Conservation (phyloP, 2,329 filamentous ascomycete genomes). For the Xylaria sp. region DNA sequence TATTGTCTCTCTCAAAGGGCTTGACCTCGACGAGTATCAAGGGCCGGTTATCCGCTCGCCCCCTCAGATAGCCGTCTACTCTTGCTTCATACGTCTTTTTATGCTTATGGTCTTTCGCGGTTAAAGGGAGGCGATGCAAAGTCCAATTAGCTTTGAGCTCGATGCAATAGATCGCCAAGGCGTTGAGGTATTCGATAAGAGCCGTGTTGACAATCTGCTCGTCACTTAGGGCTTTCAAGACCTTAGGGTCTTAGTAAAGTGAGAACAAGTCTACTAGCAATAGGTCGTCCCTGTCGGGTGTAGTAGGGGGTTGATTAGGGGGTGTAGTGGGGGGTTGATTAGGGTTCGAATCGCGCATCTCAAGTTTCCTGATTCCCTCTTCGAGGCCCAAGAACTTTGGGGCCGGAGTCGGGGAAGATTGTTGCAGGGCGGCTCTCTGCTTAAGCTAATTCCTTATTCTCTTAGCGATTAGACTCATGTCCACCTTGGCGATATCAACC, state of each 20-base stretch:
- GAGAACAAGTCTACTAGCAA: not conserved
- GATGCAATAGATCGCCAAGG: not conserved
- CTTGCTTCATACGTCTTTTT: conserved; percentile 18
- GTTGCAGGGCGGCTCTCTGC: not conserved
- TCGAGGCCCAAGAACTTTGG: not conserved
- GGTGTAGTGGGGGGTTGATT: not conserved
- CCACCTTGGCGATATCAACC: not conserved
- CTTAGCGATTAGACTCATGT: not conserved
- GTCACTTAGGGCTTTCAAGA: conserved; percentile 5
- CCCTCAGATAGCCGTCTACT: conserved; percentile 4
- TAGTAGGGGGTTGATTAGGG: too few relatives aligned
- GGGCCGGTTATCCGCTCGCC: not conserved
- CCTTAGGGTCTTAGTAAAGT: not conserved
- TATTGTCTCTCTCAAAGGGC: not conserved
- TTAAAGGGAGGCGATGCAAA: not conserved
- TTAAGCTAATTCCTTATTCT: not conserved
- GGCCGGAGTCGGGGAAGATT: not conserved
- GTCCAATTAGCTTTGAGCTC: conserved; percentile 1
- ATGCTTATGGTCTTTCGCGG: not conserved
- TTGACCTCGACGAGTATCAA: conserved; percentile 5
- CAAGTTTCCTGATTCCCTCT: not conserved
- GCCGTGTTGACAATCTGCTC: conserved; percentile 19
- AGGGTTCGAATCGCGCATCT: not conserved
- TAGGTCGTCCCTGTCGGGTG: too few relatives aligned
- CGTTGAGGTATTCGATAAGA: conserved; percentile 14